Conservation (phyloP, 805 yeast genomes). For the Starmerella potacharoeniae region DNA sequence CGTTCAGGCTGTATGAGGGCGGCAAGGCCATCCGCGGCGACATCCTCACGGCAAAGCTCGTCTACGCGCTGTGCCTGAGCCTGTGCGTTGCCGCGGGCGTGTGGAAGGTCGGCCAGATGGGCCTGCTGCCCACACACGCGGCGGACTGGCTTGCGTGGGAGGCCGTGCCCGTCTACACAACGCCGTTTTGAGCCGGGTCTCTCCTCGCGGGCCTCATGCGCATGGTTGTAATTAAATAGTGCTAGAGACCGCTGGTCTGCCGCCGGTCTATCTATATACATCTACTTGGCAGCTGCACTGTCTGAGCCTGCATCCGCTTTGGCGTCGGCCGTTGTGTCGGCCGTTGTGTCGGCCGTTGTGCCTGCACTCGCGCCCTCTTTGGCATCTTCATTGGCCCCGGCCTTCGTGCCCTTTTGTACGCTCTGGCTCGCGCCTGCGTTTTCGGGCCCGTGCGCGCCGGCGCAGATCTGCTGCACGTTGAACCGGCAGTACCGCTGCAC, state of each 20-base stretch:
- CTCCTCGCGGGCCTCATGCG: too few species aligned
- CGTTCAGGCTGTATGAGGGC: conserved; percentile 36
- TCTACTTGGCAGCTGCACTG: too few species aligned
- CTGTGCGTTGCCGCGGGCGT: conserved; percentile 61
- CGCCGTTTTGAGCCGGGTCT: neutral
- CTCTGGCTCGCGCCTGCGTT: too few species aligned
- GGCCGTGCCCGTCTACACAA: conserved; percentile 27
- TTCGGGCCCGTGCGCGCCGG: neutral
- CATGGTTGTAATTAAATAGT: too few species aligned
- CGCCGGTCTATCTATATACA: too few species aligned
- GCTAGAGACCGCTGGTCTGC: too few species aligned
- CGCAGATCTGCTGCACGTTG: conserved; percentile 66
- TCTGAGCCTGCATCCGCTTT: too few species aligned
- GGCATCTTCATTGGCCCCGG: too few species aligned
- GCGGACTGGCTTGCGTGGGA: conserved; percentile 95
- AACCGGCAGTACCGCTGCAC: conserved; percentile 53
- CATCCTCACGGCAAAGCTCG: conserved; percentile 34
- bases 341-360: too few species aligned
- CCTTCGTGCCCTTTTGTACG: too few species aligned
- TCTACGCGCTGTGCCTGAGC: conserved; percentile 39
- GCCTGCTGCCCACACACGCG: conserved; percentile 71
- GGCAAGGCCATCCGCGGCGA: conserved; percentile 24
- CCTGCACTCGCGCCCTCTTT: too few species aligned
- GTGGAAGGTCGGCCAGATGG: conserved; percentile 80
- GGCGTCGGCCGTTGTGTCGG: too few species aligned